phyloP scores from a whole-genome alignment of 2,329 filamentous ascomycete species.

The Chaetomium strumarium region DNA sequence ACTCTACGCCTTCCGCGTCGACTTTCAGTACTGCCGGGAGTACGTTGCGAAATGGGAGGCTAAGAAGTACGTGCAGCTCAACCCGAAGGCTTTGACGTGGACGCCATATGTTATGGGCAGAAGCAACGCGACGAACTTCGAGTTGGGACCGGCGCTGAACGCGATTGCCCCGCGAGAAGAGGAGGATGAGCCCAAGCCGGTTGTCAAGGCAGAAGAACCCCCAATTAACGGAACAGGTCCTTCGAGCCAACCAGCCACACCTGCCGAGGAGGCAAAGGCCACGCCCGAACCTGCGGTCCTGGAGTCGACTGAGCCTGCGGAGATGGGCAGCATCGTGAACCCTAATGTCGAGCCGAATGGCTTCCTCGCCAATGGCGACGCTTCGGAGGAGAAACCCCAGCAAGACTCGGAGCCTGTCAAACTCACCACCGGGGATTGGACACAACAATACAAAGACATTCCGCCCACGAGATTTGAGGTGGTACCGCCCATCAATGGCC shows the following conservation, averaged over 20 bases:
- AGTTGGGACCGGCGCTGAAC: slow-evolving; percentile 73
- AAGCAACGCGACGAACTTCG: slow-evolving; percentile 73
- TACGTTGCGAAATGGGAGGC: slow-evolving; percentile 85
- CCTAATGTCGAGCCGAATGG: slow-evolving; percentile 26
- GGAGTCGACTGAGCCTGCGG: slow-evolving; percentile 36
- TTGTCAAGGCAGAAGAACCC: slow-evolving; percentile 28
- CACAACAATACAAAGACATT: slow-evolving; percentile 48
- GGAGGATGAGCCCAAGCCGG: slow-evolving; percentile 44
- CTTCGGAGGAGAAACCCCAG: slow-evolving; percentile 11
- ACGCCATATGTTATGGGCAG: slow-evolving; percentile 96
- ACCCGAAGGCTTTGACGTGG: slow-evolving; percentile 79
- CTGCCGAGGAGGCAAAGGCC: slow-evolving; percentile 29
- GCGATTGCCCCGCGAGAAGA: slow-evolving; percentile 85
- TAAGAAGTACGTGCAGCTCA: slow-evolving; percentile 81
- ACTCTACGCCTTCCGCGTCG: slow-evolving; percentile 82
- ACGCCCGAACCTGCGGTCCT: slow-evolving; percentile 26
- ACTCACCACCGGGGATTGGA: slow-evolving; percentile 37
- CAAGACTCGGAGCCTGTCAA: slow-evolving; percentile 22
- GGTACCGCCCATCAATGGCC: slow-evolving; percentile 58
- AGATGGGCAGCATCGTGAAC: slow-evolving; percentile 15
- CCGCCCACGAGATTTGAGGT: slow-evolving; percentile 70
- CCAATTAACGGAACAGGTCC: slow-evolving; percentile 31
- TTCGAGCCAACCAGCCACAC: slow-evolving; percentile 23
- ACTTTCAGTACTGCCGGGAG: slow-evolving; percentile 76
- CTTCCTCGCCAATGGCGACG: slow-evolving; percentile 18